A percentile compares a stretch with the other conserved stretches of the same genome.
These are phyloP conservation scores for Carallia pectinifolia DNA, from an alignment of 345 rosid species.

Conservation along the genomic window DNA sequence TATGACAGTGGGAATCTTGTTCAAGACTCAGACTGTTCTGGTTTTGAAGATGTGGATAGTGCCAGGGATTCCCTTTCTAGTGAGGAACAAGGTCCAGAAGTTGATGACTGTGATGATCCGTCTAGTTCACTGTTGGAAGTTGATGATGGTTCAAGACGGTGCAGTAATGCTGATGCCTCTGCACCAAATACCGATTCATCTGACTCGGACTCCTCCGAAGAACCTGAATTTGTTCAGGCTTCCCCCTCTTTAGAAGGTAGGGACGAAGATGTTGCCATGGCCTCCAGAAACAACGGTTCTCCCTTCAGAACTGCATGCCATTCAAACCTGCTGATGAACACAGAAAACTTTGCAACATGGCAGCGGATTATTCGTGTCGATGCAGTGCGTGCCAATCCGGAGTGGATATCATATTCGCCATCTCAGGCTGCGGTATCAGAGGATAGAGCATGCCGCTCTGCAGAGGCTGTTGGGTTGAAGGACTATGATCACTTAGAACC, in stretches of 20 bases:
- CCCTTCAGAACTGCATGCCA: constrained; percentile 33
- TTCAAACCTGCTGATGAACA: constrained; percentile 23
- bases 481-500: constrained; percentile 81
- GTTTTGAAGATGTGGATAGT: constrained; percentile 75
- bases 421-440: constrained; percentile 65
- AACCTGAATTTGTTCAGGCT: constrained; percentile 48
- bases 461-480: constrained; percentile 72
- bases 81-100: constrained; percentile 52
- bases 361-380: constrained; percentile 93
- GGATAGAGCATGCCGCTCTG: constrained; percentile 55
- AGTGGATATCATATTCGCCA: constrained; percentile 64
- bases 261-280: constrained; percentile 36
- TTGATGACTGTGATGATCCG: constrained; percentile 48
- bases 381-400: constrained; percentile 91
- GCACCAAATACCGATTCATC: constrained; percentile 64
- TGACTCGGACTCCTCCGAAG: constrained; percentile 80
- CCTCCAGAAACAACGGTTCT: constrained; percentile 33
- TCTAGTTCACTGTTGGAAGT: constrained; percentile 55
- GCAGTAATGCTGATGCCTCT: constrained; percentile 52
- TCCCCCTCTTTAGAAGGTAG: constrained; percentile 41
- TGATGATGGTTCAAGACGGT: constrained; percentile 42
- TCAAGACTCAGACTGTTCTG: constrained; percentile 51
- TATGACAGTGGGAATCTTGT: constrained; percentile 36
- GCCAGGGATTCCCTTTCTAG: constrained; percentile 67
- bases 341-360: constrained; percentile 81